These are phyloP conservation scores for Fusarium sp. DNA, from an alignment of 2,329 filamentous ascomycete species.

Conservation along the genomic window DNA sequence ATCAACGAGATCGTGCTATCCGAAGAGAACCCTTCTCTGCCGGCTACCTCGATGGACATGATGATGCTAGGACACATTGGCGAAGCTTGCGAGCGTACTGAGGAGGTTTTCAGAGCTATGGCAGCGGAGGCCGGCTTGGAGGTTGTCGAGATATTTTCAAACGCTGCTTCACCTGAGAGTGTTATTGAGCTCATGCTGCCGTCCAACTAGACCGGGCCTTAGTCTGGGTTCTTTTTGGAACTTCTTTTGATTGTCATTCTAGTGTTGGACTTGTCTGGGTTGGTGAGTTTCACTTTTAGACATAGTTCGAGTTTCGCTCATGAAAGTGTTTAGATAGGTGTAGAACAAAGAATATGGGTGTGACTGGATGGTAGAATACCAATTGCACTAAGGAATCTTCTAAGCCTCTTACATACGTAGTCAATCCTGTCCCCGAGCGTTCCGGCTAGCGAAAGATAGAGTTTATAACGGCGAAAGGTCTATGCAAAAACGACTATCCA, in stretches of 20 bases:
- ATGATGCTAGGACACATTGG: constrained; percentile 32
- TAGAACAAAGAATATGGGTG: not conserved
- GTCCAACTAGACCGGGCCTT: not conserved
- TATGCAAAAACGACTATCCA: constrained; percentile 4
- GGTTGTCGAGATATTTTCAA: constrained; percentile 6
- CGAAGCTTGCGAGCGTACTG: constrained; percentile 21
- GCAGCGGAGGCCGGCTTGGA: constrained; percentile 10
- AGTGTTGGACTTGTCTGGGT: not conserved
- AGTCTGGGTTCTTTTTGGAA: not conserved
- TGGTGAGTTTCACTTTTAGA: not conserved
- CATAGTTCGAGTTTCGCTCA: not conserved
- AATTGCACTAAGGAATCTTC: not conserved
- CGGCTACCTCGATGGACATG: constrained; percentile 30
- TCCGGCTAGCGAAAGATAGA: constrained; percentile 19
- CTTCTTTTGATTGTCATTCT: not conserved
- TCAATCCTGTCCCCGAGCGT: not conserved
- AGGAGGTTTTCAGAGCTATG: constrained; percentile 6
- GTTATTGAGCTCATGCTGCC: constrained; percentile 21
- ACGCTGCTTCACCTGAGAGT: constrained; percentile 25
- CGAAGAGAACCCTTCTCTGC: constrained; percentile 14
- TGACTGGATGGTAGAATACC: not conserved
- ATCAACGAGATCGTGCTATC: constrained; percentile 32
- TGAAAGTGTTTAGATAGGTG: too few relatives aligned
- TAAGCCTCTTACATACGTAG: not conserved
- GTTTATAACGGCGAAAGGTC: constrained; percentile 12